Conservation (phyloP, 306 rosid species). For the Abrus precatorius region DNA sequence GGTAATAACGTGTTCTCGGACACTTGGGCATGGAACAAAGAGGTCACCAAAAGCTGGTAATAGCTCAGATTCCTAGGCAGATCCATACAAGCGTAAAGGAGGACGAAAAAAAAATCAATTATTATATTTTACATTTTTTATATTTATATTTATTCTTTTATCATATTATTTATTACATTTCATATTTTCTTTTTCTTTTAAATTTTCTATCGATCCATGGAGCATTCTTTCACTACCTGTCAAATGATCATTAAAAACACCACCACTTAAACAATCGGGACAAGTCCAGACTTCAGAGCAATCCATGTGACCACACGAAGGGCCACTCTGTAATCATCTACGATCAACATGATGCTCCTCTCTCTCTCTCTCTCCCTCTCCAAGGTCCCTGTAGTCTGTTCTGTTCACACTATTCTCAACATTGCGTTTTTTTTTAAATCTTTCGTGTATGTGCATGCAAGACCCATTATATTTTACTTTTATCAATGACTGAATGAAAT, state of each 20-base stretch:
- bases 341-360: conserved; percentile 42
- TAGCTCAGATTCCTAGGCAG: conserved; percentile 62
- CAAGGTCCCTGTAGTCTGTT: conserved; percentile 34
- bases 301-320: conserved; percentile 77
- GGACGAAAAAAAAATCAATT: neutral
- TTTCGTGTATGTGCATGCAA: neutral
- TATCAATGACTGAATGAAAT: conserved; percentile 22
- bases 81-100: conserved; percentile 48
- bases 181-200: too few relatives aligned
- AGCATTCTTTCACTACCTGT: too few relatives aligned
- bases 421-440: neutral
- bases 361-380: conserved; percentile 33
- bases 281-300: conserved; percentile 65
- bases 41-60: conserved; percentile 67
- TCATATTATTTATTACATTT: too few relatives aligned
- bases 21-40: conserved; percentile 54
- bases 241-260: too few relatives aligned
- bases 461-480: conserved; percentile 13
- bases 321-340: conserved; percentile 64
- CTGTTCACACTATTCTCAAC: neutral
- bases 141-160: too few relatives aligned
- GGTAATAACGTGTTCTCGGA: conserved; percentile 71
- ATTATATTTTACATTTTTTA: too few relatives aligned
- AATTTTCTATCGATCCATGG: too few relatives aligned
- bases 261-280: conserved; percentile 42